Conservation (phyloP, 306 rosid genomes). For the Lathyrus aphaca region DNA sequence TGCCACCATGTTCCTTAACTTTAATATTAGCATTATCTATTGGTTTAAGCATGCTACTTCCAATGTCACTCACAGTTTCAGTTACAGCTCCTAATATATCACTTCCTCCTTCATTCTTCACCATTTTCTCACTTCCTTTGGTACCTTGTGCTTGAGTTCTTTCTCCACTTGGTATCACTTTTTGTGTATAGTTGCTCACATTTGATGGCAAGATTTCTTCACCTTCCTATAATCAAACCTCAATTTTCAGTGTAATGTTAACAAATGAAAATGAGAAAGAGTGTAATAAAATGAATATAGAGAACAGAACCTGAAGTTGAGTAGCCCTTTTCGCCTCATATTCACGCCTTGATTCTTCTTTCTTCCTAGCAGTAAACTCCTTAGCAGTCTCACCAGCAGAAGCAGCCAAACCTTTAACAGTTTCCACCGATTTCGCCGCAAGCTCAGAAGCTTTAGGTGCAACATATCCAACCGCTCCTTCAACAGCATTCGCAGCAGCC, state of each 20-base stretch:
- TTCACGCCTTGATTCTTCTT: conserved; percentile 59
- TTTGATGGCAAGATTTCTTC: conserved; percentile 33
- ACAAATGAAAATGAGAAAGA: background rate
- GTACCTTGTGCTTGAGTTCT: conserved; percentile 23
- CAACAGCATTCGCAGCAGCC: conserved; percentile 49
- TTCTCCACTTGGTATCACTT: conserved; percentile 15
- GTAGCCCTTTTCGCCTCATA: conserved; percentile 41
- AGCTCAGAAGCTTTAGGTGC: conserved; percentile 57
- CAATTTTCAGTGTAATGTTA: conserved; percentile 24
- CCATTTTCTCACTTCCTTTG: too few relatives aligned
- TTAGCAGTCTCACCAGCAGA: conserved; percentile 66
- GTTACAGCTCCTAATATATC: conserved; percentile 42
- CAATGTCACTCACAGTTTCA: conserved; percentile 50
- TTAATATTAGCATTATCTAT: conserved; percentile 8
- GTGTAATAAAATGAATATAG: background rate
- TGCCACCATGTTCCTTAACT: conserved; percentile 21
- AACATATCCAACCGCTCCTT: conserved; percentile 58
- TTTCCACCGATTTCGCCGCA: conserved; percentile 51
- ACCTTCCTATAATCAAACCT: conserved; percentile 34
- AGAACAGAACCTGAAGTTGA: conserved; percentile 43
- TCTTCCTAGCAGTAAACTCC: conserved; percentile 77
- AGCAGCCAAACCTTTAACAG: conserved; percentile 53
- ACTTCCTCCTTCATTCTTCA: too few relatives aligned
- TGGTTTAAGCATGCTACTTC: conserved; percentile 32
- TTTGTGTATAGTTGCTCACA: conserved; percentile 28